Evolutionary conservation across 106 monocot genomes (phyloP), one percentile per base, ranked within the genome.

Genomic region (Platanthera guangdongensis): DNA sequence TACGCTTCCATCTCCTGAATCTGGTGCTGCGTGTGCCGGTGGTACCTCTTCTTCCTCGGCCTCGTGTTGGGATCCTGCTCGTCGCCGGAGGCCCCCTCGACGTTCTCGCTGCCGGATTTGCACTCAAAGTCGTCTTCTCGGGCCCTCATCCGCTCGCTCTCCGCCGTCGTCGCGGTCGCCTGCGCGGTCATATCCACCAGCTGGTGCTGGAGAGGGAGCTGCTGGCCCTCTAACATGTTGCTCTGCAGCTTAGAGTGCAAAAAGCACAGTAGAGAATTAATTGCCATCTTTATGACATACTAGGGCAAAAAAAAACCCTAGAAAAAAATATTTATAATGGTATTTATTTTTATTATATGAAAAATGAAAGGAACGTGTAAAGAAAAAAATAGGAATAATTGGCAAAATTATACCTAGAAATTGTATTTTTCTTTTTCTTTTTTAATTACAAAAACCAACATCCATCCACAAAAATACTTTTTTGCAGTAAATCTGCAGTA

Each of bases 1-100:
- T 86, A 99, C 97, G 94, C 74, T 74, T 99, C 97, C 91, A 99
- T 88, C 54, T 94, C 97, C 76, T 99, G 97, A 76, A 99, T 99
- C 78, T 99, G 97, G 68, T 94, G 94, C 46, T 89, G 94, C 4
- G 94, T 99, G 85, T 99, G 97, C 51, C 97, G 89, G 81, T 99
- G 97, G 75, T 99, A 99, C 2, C 94, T 80, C 82, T 99, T 99
- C 87, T 92, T 99, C 32, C 73, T 75, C 0, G 89, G 87, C 8
- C 85, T 83, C 74, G 86, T 81, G 70, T 82, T 88, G 2, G 81
- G 86, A 50, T 93, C 97, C 62, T 88, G 94, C 50, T 99, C 97
- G 7, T 99, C 94, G 0, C 88, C 97, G 60, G 94, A 94, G 60
- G 78, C 83, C 2, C 86, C 84, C 22, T 94, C 97, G 5, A 88